phyloP scores from a whole-genome alignment of 2,329 filamentous ascomycete species.

The Penicillium sp. region DNA sequence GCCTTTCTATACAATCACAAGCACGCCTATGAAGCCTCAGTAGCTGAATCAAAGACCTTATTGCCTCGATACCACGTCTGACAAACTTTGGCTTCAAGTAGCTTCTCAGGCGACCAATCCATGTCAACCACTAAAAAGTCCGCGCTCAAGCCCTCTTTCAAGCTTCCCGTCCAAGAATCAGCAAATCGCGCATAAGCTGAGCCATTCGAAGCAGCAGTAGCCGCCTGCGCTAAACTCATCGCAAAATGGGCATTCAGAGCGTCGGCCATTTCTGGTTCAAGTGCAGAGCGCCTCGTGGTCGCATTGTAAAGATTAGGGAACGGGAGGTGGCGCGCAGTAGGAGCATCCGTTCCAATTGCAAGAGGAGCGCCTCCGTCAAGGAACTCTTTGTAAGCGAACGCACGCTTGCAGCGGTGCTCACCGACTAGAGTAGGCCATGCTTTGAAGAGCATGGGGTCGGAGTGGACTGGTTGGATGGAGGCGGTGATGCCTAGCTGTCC shows the following conservation, averaged over 20 bases:
- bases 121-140: constrained; percentile 49
- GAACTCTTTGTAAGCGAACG: constrained; percentile 53
- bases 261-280: constrained; percentile 37
- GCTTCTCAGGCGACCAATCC: constrained; percentile 40
- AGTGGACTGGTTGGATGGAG: constrained; percentile 40
- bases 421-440: constrained; percentile 50
- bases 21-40: background rate
- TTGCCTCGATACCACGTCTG: constrained; percentile 49
- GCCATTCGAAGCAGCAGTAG: constrained; percentile 45
- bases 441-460: constrained; percentile 46
- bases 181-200: constrained; percentile 49
- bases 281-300: constrained; percentile 47
- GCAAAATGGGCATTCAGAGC: constrained; percentile 47
- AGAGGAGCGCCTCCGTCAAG: constrained; percentile 45
- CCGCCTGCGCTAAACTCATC: constrained; percentile 42
- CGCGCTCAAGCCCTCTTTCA: constrained; percentile 41
- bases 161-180: constrained; percentile 42
- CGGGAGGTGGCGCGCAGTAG: constrained; percentile 48
- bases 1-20: background rate
- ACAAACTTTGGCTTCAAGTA: constrained; percentile 41
- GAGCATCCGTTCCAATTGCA: constrained; percentile 50
- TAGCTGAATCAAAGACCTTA: constrained; percentile 27
- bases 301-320: constrained; percentile 51
- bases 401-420: constrained; percentile 44
- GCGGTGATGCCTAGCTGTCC: constrained; percentile 47